A percentile compares a stretch with the other conserved stretches of the same genome.
Evolutionary conservation across 2,329 filamentous ascomycete species (phyloP).

Genomic region (Epichloe hybrida): DNA sequence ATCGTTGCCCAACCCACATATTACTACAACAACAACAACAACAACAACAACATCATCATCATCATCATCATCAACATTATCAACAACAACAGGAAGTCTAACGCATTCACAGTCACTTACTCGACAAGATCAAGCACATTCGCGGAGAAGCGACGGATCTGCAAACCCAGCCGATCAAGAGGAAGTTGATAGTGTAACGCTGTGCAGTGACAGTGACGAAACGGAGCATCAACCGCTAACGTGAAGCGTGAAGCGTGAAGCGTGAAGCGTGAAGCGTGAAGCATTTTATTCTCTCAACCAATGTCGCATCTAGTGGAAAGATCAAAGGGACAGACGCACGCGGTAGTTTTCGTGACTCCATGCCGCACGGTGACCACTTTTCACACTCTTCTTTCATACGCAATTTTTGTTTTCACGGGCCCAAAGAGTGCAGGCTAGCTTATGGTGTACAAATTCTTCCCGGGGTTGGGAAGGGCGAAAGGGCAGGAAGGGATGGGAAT

Average conservation of each 20-base stretch:
- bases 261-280: too few relatives aligned
- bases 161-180: slow-evolving; percentile 30
- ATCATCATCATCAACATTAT: background rate
- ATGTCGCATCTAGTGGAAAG: too few relatives aligned
- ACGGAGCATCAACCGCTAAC: background rate
- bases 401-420: too few relatives aligned
- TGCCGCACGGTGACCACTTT: too few relatives aligned
- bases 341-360: too few relatives aligned
- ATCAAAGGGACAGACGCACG: background rate
- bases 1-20: slow-evolving; percentile 10
- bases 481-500: too few relatives aligned
- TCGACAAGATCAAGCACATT: slow-evolving; percentile 39
- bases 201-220: background rate
- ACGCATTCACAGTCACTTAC: slow-evolving; percentile 33
- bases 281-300: background rate
- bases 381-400: too few relatives aligned
- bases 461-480: too few relatives aligned
- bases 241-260: background rate
- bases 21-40: background rate
- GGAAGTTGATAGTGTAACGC: slow-evolving; percentile 25
- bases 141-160: slow-evolving; percentile 14
- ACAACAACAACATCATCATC: background rate
- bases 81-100: slow-evolving; percentile 17
- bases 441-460: too few relatives aligned
- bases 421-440: too few relatives aligned